Evolutionary conservation across 495 filamentous ascomycete species (phyloP).

Genomic region (Talaromyces thailandensis): DNA sequence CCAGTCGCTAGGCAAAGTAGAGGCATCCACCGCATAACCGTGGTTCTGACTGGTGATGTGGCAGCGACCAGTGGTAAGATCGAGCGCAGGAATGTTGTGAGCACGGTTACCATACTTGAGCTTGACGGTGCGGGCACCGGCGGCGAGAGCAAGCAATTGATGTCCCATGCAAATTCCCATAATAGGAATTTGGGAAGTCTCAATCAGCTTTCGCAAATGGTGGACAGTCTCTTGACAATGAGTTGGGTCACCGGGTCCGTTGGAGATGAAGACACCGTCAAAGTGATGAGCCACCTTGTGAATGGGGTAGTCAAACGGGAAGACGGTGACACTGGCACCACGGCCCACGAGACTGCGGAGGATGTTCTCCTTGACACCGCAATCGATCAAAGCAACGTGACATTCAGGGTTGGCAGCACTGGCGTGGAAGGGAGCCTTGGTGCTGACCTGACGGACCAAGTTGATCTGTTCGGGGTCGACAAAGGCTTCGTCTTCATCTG

Average conservation of each 20-base stretch:
- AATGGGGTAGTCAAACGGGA: constrained; percentile 94
- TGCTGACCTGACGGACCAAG: constrained; percentile 88
- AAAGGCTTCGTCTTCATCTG: constrained; percentile 95
- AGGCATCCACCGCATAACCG: constrained; percentile 90
- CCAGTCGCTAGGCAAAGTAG: constrained; percentile 74
- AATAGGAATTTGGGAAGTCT: constrained; percentile 73
- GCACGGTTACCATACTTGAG: constrained; percentile 96
- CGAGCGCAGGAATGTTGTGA: constrained; percentile 94
- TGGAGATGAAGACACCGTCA: constrained; percentile 94
- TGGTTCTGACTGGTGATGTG: constrained; percentile 99
- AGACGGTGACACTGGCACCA: constrained; percentile 79
- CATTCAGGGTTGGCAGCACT: constrained; percentile 66
- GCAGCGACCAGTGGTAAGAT: constrained; percentile 90
- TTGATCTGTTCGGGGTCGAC: constrained; percentile 94
- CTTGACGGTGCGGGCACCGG: constrained; percentile 82
- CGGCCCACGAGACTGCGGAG: constrained; percentile 84
- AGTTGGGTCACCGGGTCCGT: constrained; percentile 94
- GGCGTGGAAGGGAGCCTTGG: constrained; percentile 95
- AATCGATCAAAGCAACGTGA: constrained; percentile 93
- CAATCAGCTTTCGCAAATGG: constrained; percentile 81
- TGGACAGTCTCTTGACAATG: constrained; percentile 91
- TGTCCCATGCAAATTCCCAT: constrained; percentile 81
- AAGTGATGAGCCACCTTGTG: constrained; percentile 97
- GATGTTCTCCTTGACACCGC: constrained; percentile 99
- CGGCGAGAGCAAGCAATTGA: constrained; percentile 76